phyloP scores from a whole-genome alignment of 768 basidiomycete genomes.

The Tylopilus balloui region DNA sequence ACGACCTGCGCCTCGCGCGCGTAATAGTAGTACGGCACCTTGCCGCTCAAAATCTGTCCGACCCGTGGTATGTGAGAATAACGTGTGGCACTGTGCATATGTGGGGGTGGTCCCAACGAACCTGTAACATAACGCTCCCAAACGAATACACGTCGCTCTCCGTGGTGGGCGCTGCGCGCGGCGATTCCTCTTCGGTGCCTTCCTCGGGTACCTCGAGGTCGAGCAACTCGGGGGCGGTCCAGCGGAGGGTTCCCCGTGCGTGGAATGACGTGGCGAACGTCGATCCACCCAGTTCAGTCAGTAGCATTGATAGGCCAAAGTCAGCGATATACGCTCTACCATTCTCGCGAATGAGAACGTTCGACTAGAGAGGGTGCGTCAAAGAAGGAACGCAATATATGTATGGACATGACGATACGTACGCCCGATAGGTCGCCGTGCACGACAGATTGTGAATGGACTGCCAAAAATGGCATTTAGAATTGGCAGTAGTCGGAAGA shows the following conservation, averaged over 20 bases:
- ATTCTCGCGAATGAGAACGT: constrained; percentile 37
- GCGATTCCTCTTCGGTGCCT: not conserved
- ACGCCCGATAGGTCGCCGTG: constrained; percentile 22
- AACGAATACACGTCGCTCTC: constrained; percentile 20
- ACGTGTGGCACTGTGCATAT: not conserved
- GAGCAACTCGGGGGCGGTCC: constrained; percentile 19
- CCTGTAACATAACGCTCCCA: constrained; percentile 21
- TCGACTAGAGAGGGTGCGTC: constrained; percentile 28
- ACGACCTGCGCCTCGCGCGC: constrained; percentile 8
- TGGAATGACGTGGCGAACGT: constrained; percentile 18
- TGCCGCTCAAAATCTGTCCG: constrained; percentile 7
- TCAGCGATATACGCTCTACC: constrained; percentile 39
- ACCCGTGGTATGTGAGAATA: not conserved
- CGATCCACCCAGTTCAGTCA: constrained; percentile 6
- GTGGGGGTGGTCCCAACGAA: not conserved
- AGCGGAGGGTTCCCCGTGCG: constrained; percentile 12
- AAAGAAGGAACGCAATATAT: not conserved
- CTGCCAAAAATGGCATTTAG: not conserved
- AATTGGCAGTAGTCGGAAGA: too few species aligned
- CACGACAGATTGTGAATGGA: constrained; percentile 17
- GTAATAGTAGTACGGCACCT: constrained; percentile 16
- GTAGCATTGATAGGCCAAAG: constrained; percentile 36
- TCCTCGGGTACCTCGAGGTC: constrained; percentile 1
- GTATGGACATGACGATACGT: not conserved
- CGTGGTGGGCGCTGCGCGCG: not conserved